phyloP scores from a whole-genome alignment of 495 filamentous ascomycete species.

The Terfezia boudieri region DNA sequence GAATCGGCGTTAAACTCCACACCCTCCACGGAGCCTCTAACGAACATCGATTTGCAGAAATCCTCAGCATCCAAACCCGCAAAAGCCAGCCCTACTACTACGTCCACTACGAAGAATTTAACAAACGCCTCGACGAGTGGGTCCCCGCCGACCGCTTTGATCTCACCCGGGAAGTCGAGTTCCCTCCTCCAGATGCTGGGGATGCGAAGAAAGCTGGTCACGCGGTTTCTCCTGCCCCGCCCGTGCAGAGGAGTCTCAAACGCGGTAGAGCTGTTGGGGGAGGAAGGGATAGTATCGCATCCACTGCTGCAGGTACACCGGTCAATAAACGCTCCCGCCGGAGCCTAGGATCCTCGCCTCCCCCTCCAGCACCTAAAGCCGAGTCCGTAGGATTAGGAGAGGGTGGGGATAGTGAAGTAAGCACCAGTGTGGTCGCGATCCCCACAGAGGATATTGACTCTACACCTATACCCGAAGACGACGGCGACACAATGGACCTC shows the following conservation, averaged over 20 bases:
- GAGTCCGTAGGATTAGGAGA: no score
- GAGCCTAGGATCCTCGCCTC: not conserved
- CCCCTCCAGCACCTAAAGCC: not conserved
- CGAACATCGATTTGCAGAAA: slow-evolving; percentile 73
- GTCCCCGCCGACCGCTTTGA: slow-evolving; percentile 60
- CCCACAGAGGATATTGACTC: slow-evolving; percentile 22
- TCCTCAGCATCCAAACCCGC: slow-evolving; percentile 63
- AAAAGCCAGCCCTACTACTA: slow-evolving; percentile 74
- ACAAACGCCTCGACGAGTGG: slow-evolving; percentile 98
- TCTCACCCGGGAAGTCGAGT: slow-evolving; percentile 53
- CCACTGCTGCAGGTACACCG: not conserved
- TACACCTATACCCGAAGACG: slow-evolving; percentile 28
- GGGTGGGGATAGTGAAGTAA: not conserved
- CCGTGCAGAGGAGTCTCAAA: slow-evolving; percentile 17
- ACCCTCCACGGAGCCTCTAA: slow-evolving; percentile 24
- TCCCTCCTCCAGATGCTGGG: slow-evolving; percentile 45
- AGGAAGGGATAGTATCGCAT: not conserved
- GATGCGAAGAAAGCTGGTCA: slow-evolving; percentile 38
- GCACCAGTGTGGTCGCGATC: not conserved
- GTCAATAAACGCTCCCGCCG: not conserved
- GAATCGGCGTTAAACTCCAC: slow-evolving; percentile 42
- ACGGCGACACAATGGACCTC: slow-evolving; percentile 42
- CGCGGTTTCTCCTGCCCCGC: slow-evolving; percentile 18
- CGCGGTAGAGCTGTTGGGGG: not conserved
- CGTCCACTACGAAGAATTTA: slow-evolving; percentile 97